These are phyloP conservation scores for Letharia columbiana DNA, from an alignment of 495 filamentous ascomycete species.

Conservation along the genomic window DNA sequence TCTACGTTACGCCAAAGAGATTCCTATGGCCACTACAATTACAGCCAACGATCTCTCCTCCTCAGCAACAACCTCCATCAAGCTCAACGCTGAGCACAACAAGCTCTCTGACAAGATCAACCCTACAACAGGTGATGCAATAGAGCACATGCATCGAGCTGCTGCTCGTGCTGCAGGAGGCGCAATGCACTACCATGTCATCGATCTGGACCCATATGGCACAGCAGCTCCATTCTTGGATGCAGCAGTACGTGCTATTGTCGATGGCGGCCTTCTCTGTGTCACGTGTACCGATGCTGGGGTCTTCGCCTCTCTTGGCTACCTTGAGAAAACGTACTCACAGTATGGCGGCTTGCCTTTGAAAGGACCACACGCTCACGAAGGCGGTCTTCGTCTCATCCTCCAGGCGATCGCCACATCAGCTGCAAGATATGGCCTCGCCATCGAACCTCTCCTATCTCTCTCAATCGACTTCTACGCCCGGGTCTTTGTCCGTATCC, in stretches of 20 bases:
- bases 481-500: constrained; percentile 80
- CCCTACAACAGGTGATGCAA: constrained; percentile 68
- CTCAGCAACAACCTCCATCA: constrained; percentile 70
- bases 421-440: constrained; percentile 77
- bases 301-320: constrained; percentile 87
- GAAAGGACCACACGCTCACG: constrained; percentile 76
- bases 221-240: constrained; percentile 87
- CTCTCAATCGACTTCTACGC: constrained; percentile 93
- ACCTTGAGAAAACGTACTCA: constrained; percentile 84
- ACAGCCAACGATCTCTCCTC: constrained; percentile 83
- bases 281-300: constrained; percentile 94
- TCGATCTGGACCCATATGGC: constrained; percentile 95
- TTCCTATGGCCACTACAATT: constrained; percentile 70
- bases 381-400: constrained; percentile 81
- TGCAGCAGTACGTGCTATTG: constrained; percentile 72
- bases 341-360: constrained; percentile 83
- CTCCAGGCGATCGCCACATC: constrained; percentile 67
- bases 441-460: constrained; percentile 85
- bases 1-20: constrained; percentile 82
- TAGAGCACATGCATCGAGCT: constrained; percentile 74
- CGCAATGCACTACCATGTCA: constrained; percentile 68
- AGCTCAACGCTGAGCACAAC: constrained; percentile 77
- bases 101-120: constrained; percentile 58
- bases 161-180: constrained; percentile 1
- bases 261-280: constrained; percentile 82